Conservation (phyloP, 768 basidiomycete genomes). For the Auricularia heimuer region DNA sequence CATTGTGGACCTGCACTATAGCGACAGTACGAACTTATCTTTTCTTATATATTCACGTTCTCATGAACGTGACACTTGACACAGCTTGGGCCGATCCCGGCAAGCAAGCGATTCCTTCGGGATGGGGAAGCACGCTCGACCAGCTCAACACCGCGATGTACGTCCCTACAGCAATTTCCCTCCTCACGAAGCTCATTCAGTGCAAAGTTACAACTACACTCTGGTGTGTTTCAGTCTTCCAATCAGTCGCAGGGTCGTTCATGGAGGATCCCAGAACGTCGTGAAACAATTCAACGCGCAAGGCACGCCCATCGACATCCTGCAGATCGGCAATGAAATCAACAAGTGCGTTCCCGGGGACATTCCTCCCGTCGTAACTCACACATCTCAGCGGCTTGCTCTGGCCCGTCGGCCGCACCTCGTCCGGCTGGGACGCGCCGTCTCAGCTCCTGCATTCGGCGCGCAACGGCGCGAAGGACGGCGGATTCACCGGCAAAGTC, state of each 20-base stretch:
- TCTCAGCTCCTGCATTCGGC: slow-evolving; percentile 56
- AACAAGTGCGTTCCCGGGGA: slow-evolving; percentile 20
- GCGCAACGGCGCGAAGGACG: slow-evolving; percentile 41
- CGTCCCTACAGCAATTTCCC: background rate
- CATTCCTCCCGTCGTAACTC: background rate
- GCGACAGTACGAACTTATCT: slow-evolving; percentile 35
- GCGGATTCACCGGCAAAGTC: slow-evolving; percentile 32
- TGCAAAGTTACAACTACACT: slow-evolving; percentile 25
- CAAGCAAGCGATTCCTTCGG: slow-evolving; percentile 46
- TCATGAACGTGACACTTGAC: background rate
- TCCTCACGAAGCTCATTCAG: background rate
- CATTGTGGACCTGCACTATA: slow-evolving; percentile 50
- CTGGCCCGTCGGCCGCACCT: slow-evolving; percentile 50
- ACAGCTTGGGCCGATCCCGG: slow-evolving; percentile 56
- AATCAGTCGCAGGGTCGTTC: slow-evolving; percentile 12
- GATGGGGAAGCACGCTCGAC: slow-evolving; percentile 40
- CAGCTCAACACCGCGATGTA: slow-evolving; percentile 46
- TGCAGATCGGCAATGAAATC: slow-evolving; percentile 58
- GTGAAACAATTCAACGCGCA: slow-evolving; percentile 43
- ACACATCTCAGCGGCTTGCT: slow-evolving; percentile 35
- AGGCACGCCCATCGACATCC: slow-evolving; percentile 43
- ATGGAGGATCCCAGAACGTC: slow-evolving; percentile 35
- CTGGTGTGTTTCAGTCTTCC: slow-evolving; percentile 16
- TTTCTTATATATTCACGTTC: no score
- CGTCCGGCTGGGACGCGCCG: slow-evolving; percentile 39